A percentile compares a stretch with the other conserved stretches of the same genome.
phyloP scores from a whole-genome alignment of 2,329 filamentous ascomycete species.

The Pezicula carpinea region DNA sequence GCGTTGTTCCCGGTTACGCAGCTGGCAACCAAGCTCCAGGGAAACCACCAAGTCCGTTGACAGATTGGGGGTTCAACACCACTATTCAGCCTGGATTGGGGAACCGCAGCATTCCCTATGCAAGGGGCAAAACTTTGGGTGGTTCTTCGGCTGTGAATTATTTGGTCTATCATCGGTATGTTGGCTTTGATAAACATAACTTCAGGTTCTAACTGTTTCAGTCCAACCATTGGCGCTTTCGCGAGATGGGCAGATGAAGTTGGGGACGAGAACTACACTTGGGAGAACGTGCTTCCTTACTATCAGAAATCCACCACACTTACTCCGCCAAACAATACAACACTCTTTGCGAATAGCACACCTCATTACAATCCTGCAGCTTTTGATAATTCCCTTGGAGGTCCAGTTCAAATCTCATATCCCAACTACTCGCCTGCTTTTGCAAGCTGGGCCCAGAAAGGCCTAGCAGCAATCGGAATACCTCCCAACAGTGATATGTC shows the following conservation, averaged over 20 bases:
- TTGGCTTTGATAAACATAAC: too few relatives aligned
- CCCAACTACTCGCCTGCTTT: constrained; percentile 7
- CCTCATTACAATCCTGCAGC: neutral
- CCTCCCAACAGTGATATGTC: constrained; percentile 31
- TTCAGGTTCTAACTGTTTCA: too few relatives aligned
- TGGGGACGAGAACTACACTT: constrained; percentile 40
- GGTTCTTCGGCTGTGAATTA: constrained; percentile 27
- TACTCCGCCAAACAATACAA: constrained; percentile 4
- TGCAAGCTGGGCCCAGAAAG: constrained; percentile 23
- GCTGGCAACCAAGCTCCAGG: constrained; percentile 1
- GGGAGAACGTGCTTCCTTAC: constrained; percentile 41
- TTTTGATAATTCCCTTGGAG: neutral
- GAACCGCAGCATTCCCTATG: constrained; percentile 15
- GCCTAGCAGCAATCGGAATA: constrained; percentile 36
- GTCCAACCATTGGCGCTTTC: constrained; percentile 15
- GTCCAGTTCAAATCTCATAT: constrained; percentile 6
- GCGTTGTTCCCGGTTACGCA: constrained; percentile 2
- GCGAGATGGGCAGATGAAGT: constrained; percentile 39
- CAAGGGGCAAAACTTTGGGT: constrained; percentile 27
- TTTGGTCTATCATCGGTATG: constrained; percentile 21
- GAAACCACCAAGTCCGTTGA: constrained; percentile 2
- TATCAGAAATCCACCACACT: constrained; percentile 31
- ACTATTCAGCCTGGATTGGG: constrained; percentile 17
- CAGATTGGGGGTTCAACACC: constrained; percentile 29
- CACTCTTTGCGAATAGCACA: constrained; percentile 3